Conservation (phyloP, 805 yeast species). For the Cyberlindnera lachancei region DNA sequence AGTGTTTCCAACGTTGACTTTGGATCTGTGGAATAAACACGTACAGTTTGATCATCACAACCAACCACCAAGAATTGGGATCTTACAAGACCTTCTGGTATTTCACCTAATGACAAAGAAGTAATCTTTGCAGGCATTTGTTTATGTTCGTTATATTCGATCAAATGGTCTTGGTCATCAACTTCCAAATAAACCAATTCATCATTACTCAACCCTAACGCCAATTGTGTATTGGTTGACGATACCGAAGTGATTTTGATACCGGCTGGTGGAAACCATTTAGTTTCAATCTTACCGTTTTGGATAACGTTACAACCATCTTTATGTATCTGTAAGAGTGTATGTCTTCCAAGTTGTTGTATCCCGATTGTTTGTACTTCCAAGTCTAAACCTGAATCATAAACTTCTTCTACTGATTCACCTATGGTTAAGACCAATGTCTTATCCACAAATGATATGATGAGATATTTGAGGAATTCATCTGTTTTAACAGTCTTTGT, state of each 20-base stretch:
- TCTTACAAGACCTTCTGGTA: conserved; percentile 37
- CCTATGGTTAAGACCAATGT: conserved; percentile 74
- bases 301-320: conserved; percentile 60
- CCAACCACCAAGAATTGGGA: conserved; percentile 64
- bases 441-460: conserved; percentile 55
- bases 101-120: conserved; percentile 38
- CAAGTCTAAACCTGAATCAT: conserved; percentile 52
- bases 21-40: conserved; percentile 55
- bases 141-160: conserved; percentile 60
- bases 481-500: conserved; percentile 40
- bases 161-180: conserved; percentile 54
- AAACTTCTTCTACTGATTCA: conserved; percentile 70
- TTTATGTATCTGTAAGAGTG: conserved; percentile 67
- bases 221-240: conserved; percentile 60
- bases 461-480: conserved; percentile 51
- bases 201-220: conserved; percentile 61
- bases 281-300: conserved; percentile 22
- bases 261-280: conserved; percentile 85
- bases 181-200: conserved; percentile 81
- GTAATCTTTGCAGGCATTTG: conserved; percentile 47
- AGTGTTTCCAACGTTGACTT: conserved; percentile 52
- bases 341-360: conserved; percentile 53
- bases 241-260: conserved; percentile 52
- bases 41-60: conserved; percentile 60
- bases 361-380: conserved; percentile 59